Conservation (phyloP, 106 monocot genomes). For the Platanthera zijinensis region DNA sequence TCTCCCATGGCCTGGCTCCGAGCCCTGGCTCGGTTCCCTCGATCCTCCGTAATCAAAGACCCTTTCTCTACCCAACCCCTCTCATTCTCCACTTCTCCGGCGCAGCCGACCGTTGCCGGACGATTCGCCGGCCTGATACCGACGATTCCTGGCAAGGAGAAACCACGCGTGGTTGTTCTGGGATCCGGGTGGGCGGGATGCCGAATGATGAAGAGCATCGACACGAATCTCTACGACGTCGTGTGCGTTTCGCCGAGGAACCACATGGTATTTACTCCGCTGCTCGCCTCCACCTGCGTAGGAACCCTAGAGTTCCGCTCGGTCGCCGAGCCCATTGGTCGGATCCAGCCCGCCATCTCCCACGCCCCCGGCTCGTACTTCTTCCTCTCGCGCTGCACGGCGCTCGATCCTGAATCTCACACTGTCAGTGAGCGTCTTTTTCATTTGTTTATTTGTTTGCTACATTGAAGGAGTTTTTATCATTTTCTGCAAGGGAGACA, state of each 20-base stretch:
- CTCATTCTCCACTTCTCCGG: not conserved
- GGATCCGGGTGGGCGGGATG: constrained; percentile 94
- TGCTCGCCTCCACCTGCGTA: constrained; percentile 95
- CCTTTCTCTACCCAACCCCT: not conserved
- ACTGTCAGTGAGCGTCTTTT: constrained; percentile 30
- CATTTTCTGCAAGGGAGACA: too few species aligned
- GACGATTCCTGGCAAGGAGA: constrained; percentile 38
- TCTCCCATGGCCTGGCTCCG: constrained; percentile 3
- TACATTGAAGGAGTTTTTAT: too few species aligned
- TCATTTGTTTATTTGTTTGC: too few species aligned
- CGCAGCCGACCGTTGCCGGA: not conserved
- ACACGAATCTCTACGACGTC: constrained; percentile 76
- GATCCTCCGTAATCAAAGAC: not conserved
- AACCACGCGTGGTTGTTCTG: constrained; percentile 73
- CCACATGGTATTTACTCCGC: constrained; percentile 99
- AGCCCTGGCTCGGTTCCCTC: not conserved
- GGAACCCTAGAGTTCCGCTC: constrained; percentile 97
- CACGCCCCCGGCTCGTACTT: constrained; percentile 62
- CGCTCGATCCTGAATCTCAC: constrained; percentile 47
- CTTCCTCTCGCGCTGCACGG: constrained; percentile 60
- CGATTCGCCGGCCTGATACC: constrained; percentile 25
- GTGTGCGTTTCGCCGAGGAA: constrained; percentile 91
- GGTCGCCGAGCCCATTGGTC: constrained; percentile 73
- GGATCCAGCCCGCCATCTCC: constrained; percentile 83
- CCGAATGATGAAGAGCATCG: constrained; percentile 84